Conservation (phyloP, 2,329 filamentous ascomycete genomes). For the Moelleriella libera region DNA sequence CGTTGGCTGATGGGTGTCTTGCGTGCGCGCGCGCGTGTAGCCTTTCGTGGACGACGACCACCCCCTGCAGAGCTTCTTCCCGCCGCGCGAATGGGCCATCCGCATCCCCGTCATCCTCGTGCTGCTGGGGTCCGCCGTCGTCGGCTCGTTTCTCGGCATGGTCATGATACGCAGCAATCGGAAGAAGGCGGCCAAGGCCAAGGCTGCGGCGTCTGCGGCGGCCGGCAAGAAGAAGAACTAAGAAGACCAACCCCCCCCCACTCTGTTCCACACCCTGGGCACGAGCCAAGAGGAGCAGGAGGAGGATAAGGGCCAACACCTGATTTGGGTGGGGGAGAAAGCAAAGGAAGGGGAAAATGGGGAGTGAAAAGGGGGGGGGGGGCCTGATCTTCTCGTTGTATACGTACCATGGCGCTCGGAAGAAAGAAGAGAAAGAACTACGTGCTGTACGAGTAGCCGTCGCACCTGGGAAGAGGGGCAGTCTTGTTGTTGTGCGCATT, state of each 20-base stretch:
- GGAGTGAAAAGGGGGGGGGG: no score
- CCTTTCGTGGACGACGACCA: constrained; percentile 95
- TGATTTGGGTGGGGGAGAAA: not conserved
- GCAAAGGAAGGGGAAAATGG: no score
- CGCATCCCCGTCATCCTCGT: constrained; percentile 96
- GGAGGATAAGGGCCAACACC: not conserved
- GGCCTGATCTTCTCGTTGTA: no score
- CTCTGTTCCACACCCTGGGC: no score
- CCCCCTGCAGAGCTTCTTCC: constrained; percentile 87
- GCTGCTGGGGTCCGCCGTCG: constrained; percentile 79
- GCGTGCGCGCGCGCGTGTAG: constrained; percentile 29
- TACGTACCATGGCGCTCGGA: no score
- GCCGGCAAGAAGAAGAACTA: constrained; percentile 67
- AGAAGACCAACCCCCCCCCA: no score
- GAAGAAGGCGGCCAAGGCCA: constrained; percentile 92
- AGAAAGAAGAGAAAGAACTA: no score
- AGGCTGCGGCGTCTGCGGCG: constrained; percentile 40
- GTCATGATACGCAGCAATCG: constrained; percentile 99
- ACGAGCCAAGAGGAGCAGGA: not conserved
- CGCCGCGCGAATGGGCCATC: constrained; percentile 95
- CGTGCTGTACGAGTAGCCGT: no score
- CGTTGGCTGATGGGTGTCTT: no score
- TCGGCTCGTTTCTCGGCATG: constrained; percentile 87
- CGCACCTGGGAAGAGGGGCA: no score
- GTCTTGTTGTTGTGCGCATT: no score